Conservation (phyloP, 176 grass and related monocot genomes). For the Paspalum notatum region DNA sequence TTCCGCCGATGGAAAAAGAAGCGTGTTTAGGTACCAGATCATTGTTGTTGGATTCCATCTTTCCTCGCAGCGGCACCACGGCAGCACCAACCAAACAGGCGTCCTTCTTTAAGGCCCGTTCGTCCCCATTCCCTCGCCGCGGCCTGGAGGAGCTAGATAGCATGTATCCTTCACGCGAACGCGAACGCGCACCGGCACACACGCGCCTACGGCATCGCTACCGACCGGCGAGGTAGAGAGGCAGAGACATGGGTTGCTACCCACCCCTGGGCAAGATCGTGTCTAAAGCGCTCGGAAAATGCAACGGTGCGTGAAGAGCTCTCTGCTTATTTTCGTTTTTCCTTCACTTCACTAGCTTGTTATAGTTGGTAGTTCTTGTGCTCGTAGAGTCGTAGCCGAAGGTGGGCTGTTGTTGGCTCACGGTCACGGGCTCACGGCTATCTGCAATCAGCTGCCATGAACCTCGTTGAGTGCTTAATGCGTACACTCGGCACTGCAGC, state of each 20-base stretch:
- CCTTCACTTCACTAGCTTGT: background rate
- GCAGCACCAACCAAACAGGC: conserved; percentile 38
- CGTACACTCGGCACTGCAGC: background rate
- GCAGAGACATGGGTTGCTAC: conserved; percentile 81
- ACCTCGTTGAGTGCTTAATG: background rate
- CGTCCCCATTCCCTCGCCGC: conserved; percentile 27
- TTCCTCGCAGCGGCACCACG: background rate
- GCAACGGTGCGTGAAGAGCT: conserved; percentile 52
- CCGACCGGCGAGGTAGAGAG: conserved; percentile 27
- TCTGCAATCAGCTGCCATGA: background rate
- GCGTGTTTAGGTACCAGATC: conserved; percentile 44
- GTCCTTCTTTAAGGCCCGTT: conserved; percentile 37
- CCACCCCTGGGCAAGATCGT: conserved; percentile 65
- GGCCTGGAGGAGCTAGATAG: conserved; percentile 37
- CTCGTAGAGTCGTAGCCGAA: too few species aligned
- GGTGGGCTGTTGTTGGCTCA: background rate
- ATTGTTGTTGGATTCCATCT: conserved; percentile 51
- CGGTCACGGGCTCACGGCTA: background rate
- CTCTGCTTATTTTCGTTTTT: background rate
- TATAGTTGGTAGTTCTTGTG: background rate
- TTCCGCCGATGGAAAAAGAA: conserved; percentile 39
- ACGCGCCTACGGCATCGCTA: background rate
- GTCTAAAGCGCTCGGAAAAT: conserved; percentile 64
- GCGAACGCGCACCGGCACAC: conserved; percentile 8
- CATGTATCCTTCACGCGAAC: conserved; percentile 51